Evolutionary conservation across 768 basidiomycete species (phyloP), one percentile per base, ranked within the genome.

Genomic region (Gloeophyllum trabeum): DNA sequence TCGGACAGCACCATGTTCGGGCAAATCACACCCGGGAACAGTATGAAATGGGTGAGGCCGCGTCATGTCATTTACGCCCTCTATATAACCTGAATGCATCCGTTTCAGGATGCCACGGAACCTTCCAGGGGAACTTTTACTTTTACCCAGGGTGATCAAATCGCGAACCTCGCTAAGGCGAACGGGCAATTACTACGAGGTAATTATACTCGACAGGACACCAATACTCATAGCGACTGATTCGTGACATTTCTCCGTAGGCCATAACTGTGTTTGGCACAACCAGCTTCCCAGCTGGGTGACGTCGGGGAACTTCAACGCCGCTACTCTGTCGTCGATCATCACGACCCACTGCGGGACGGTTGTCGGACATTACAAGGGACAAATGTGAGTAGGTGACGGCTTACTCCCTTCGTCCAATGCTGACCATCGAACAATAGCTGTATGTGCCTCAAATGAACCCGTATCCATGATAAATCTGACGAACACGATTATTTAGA

Each of bases 21-120:
- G 10, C 69, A 70, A 50, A 55, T 75, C 45, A 73, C 72, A 0
- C 61, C 72, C 20, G 71, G 59, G 16, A 73, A 73, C 49, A 66
- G 63, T 45, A 72, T 74, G 72, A 75, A 76, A 67, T 75, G 73
- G 72, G 72, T 69, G 45, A 25, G n/a, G n/a, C n/a, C n/a, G n/a
- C n/a, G 58, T 45, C 0, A 36, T 7, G 21, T 24, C 12, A 14
- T 25, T 28, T 14, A 4, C 6, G 13, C 10, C 26, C 5, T 16
- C 4, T 24, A 35, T 35, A 24, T 34, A 19, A 43, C 30, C 6
- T 25, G 25, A n/a, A 4, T 19, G 3, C 13, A 19, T 32, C 16
- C 21, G 35, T 16, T 42, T 25, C 41, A 75, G 73, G 70, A 72
- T 47, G 67, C 71, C 2, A 75, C 71, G 16, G 74, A 77, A 46